These are phyloP conservation scores for Aspergillus fumigatus DNA, from an alignment of 2,329 filamentous ascomycete species.

Conservation along the genomic window DNA sequence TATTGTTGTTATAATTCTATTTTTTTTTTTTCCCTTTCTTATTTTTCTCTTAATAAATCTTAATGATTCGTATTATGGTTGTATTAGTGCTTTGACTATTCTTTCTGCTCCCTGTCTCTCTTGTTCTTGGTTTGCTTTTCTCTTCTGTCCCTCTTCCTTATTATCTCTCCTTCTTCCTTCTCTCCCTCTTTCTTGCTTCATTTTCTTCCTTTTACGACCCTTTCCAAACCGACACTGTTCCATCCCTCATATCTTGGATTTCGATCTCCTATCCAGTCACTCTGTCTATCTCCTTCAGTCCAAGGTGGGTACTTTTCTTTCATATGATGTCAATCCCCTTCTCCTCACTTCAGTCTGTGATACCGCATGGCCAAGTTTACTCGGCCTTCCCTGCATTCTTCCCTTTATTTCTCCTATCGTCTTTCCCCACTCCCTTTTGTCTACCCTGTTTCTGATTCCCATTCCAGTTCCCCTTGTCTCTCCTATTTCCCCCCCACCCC, in stretches of 20 bases:
- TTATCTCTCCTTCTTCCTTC: not conserved
- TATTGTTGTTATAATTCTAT: constrained; percentile 4
- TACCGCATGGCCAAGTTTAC: not conserved
- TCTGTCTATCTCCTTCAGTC: not conserved
- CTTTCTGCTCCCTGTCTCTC: constrained; percentile 3
- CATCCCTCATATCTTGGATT: not conserved
- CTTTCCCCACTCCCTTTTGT: constrained; percentile 8
- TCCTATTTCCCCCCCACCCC: constrained; percentile 4
- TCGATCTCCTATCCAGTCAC: not conserved
- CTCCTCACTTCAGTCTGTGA: not conserved
- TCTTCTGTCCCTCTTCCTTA: not conserved
- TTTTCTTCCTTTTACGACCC: not conserved
- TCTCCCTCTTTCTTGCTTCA: not conserved
- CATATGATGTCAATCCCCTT: constrained; percentile 1
- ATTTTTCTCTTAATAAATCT: not conserved
- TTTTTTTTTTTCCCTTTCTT: not conserved
- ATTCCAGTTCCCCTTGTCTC: constrained; percentile 6
- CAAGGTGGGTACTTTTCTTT: not conserved
- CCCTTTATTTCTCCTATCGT: constrained; percentile 15
- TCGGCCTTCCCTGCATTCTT: constrained; percentile 12
- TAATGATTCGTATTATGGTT: not conserved
- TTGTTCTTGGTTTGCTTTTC: constrained; percentile 4
- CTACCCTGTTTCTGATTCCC: constrained; percentile 5
- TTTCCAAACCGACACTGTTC: not conserved
- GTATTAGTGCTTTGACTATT: not conserved